Conservation (phyloP, 2,329 filamentous ascomycete species). For the Alternaria triticimaculans region DNA sequence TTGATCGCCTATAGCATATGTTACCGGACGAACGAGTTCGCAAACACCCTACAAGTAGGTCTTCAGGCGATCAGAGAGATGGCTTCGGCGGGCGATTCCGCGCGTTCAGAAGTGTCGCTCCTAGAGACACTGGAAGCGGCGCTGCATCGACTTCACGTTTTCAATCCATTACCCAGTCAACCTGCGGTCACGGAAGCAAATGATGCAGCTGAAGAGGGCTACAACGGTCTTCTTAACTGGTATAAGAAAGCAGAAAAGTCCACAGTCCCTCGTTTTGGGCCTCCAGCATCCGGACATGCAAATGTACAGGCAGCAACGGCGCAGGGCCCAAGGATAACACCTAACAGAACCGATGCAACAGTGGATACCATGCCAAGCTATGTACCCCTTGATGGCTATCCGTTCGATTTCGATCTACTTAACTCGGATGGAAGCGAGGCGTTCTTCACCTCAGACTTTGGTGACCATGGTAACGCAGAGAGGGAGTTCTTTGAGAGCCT, state of each 20-base stretch:
- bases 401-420: constrained; percentile 18
- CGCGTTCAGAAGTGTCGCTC: constrained; percentile 17
- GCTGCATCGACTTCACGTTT: constrained; percentile 14
- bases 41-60: constrained; percentile 11
- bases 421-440: constrained; percentile 11
- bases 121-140: constrained; percentile 15
- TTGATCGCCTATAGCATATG: constrained; percentile 19
- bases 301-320: neutral
- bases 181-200: neutral
- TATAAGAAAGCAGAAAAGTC: constrained; percentile 6
- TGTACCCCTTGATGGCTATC: constrained; percentile 6
- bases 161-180: constrained; percentile 4
- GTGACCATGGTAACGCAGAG: constrained; percentile 8
- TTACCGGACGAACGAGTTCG: constrained; percentile 13
- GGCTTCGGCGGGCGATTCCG: constrained; percentile 16
- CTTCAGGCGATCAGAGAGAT: constrained; percentile 16
- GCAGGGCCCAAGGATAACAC: neutral
- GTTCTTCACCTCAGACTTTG: constrained; percentile 13
- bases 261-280: neutral
- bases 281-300: neutral
- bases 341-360: neutral
- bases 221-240: constrained; percentile 13
- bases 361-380: neutral
- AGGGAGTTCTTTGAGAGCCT: constrained; percentile 15
- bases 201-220: constrained; percentile 7